Evolutionary conservation across 2,329 filamentous ascomycete species (phyloP).

Genomic region (Trichoderma polysporum): DNA sequence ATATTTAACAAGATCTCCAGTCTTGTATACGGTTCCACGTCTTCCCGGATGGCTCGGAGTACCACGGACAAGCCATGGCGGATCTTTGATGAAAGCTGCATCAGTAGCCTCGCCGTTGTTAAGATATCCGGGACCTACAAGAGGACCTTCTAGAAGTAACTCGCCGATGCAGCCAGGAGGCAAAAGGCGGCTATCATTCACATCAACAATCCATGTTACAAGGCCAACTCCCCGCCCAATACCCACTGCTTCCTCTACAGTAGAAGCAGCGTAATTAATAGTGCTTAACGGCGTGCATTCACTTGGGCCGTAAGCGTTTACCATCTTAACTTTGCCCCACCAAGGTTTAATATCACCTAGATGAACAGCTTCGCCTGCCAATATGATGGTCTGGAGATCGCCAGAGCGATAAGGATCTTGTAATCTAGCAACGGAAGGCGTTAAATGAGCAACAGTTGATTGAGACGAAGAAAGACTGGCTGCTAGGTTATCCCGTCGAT

Average conservation of each 20-base stretch:
- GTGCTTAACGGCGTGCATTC: conserved; percentile 18
- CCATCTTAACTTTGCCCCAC: conserved; percentile 12
- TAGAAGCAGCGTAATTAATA: not conserved
- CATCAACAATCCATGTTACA: not conserved
- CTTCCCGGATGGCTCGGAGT: conserved; percentile 29
- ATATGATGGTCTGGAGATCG: conserved; percentile 21
- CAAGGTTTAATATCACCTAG: conserved; percentile 13
- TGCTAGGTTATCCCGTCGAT: conserved; percentile 21
- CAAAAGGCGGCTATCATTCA: conserved; percentile 25
- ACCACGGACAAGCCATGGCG: conserved; percentile 29
- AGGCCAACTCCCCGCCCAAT: not conserved
- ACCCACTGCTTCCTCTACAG: not conserved
- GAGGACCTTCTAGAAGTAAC: conserved; percentile 42
- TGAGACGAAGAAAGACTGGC: not conserved
- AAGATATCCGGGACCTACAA: conserved; percentile 50
- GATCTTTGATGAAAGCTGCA: conserved; percentile 43
- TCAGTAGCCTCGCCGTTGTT: conserved; percentile 47
- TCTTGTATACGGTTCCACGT: conserved; percentile 33
- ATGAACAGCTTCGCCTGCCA: conserved; percentile 24
- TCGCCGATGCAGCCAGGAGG: conserved; percentile 38
- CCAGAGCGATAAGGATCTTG: conserved; percentile 23
- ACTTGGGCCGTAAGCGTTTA: conserved; percentile 25
- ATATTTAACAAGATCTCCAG: conserved; percentile 36
- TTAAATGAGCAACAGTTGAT: conserved; percentile 18
- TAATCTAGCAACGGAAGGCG: conserved; percentile 19